These are phyloP conservation scores for Saccharomycopsis fibuligera DNA, from an alignment of 805 yeast species.

Conservation along the genomic window DNA sequence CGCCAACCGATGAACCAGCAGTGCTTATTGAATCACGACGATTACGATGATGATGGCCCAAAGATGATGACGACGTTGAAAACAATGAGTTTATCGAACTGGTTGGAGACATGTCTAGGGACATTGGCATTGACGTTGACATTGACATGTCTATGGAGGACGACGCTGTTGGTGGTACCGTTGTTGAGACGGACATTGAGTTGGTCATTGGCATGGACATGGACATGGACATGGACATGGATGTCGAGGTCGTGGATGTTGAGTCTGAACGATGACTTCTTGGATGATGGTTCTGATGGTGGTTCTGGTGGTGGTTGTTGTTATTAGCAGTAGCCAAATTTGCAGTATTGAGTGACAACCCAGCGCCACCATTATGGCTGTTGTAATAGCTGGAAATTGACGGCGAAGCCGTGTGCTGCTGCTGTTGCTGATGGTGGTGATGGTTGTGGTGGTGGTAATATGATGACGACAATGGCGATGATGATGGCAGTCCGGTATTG, in stretches of 20 bases:
- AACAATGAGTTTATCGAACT: slow-evolving; percentile 3
- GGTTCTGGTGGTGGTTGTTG: too few species aligned
- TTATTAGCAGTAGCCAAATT: too few species aligned
- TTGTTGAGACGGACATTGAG: background rate
- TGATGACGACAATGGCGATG: too few species aligned
- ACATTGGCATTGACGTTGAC: background rate
- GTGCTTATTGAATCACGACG: background rate
- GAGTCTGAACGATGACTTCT: background rate
- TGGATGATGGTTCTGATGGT: background rate
- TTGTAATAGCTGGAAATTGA: too few species aligned
- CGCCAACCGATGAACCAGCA: background rate
- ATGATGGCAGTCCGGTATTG: background rate
- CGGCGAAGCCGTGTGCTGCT: too few species aligned
- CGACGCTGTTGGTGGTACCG: background rate
- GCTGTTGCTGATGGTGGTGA: too few species aligned
- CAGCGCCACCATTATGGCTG: too few species aligned
- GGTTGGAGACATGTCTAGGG: slow-evolving; percentile 4
- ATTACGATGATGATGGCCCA: background rate
- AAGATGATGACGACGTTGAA: background rate
- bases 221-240: background rate
- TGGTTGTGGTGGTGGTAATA: too few species aligned
- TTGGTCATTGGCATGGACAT: background rate
- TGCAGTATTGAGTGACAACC: too few species aligned
- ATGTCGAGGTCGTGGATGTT: background rate
- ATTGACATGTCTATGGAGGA: background rate